A percentile compares a stretch with the other conserved stretches of the same genome.
Evolutionary conservation across 73 alveolate species (phyloP).

Genomic region (Durusdinium trenchii): DNA sequence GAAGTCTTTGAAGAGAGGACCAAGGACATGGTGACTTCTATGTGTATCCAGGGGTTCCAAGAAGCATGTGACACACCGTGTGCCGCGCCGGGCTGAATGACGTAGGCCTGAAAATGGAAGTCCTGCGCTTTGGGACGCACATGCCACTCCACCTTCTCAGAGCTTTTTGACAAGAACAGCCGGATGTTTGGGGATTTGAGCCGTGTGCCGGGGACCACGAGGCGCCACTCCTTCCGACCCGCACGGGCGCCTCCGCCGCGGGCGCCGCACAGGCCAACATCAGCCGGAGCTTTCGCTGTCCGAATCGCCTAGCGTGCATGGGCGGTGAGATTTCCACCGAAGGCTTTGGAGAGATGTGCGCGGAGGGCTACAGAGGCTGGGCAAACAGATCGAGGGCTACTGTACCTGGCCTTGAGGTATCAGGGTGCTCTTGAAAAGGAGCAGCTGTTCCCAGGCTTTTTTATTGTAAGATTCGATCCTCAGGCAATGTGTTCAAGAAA

Average conservation of each 20-base stretch:
- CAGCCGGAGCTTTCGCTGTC: constrained; percentile 50
- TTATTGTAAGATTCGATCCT: background rate
- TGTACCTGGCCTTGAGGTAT: background rate
- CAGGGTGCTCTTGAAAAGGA: background rate
- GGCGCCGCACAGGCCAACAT: constrained; percentile 63
- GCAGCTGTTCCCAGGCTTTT: background rate
- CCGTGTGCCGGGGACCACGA: too few relatives aligned
- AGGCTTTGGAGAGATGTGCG: constrained; percentile 40
- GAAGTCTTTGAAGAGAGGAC: too few relatives aligned
- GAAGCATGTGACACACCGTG: too few relatives aligned
- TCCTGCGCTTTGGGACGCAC: too few relatives aligned
- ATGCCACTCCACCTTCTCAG: too few relatives aligned
- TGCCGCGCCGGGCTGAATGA: too few relatives aligned
- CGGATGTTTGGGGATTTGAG: too few relatives aligned
- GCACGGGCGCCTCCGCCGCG: background rate
- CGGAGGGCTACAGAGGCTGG: background rate
- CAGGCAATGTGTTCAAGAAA: background rate
- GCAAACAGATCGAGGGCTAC: background rate
- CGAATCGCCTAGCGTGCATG: constrained; percentile 26
- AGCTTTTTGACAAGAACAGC: too few relatives aligned
- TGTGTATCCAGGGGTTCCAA: too few relatives aligned
- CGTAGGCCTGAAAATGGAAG: too few relatives aligned
- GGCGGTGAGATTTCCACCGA: constrained; percentile 11
- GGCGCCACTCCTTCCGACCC: background rate
- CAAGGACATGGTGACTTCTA: too few relatives aligned